Evolutionary conservation across 2,329 filamentous ascomycete genomes (phyloP).

Genomic region (Nothopassalora personata): DNA sequence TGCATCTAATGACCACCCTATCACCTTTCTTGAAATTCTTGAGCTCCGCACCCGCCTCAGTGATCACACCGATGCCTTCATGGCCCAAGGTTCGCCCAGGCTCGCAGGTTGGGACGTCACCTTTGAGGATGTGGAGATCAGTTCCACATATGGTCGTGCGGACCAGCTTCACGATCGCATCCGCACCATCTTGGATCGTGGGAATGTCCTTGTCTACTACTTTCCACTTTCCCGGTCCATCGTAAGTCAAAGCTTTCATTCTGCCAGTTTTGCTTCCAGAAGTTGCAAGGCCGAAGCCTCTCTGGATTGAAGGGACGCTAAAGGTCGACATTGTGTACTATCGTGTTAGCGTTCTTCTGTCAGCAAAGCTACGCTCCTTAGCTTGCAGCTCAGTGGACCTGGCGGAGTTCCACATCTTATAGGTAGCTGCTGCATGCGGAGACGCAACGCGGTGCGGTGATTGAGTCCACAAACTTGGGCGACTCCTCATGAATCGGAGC

Average conservation of each 20-base stretch:
- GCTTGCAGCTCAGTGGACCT: no score
- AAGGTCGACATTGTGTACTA: no score
- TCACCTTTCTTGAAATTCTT: constrained; percentile 47
- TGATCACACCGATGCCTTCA: constrained; percentile 49
- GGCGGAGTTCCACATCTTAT: no score
- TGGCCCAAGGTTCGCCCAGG: constrained; percentile 49
- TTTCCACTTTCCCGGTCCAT: constrained; percentile 23
- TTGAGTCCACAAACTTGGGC: background rate
- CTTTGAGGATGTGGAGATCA: constrained; percentile 53
- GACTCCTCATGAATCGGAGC: background rate
- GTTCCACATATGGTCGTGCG: constrained; percentile 29
- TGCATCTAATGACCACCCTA: constrained; percentile 41
- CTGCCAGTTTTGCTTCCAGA: background rate
- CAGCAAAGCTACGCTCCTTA: no score
- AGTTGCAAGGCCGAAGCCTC: no score
- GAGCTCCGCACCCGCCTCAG: constrained; percentile 43
- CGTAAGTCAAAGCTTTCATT: constrained; percentile 26
- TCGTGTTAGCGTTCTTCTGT: no score
- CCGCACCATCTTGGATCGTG: constrained; percentile 18
- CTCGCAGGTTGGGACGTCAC: constrained; percentile 47
- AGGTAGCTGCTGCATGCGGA: no score
- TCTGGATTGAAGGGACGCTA: no score
- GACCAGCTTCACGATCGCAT: constrained; percentile 11
- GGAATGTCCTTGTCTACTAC: constrained; percentile 25
- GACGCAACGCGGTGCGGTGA: no score